Evolutionary conservation across 163 green algal species (phyloP).

Genomic region (Volvox carteri): DNA sequence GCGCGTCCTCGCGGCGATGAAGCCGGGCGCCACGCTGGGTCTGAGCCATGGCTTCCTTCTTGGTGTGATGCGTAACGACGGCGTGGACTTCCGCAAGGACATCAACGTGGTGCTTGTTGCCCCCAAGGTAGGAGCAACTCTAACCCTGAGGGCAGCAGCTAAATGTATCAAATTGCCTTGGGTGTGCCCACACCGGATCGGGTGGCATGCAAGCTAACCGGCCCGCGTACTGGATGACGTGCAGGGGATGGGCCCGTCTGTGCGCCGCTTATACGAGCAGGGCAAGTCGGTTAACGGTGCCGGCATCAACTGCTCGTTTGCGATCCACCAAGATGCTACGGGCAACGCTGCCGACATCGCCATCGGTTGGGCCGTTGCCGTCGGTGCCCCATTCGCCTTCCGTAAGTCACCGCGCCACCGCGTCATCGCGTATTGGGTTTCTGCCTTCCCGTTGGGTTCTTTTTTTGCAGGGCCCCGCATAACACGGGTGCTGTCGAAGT

Average conservation of each 20-base stretch:
- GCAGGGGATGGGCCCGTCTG: constrained; percentile 98
- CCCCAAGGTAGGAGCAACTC: constrained; percentile 88
- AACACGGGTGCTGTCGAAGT: too few relatives aligned
- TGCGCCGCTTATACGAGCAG: constrained; percentile 98
- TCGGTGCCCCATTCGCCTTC: constrained; percentile 98
- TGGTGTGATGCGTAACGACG: constrained; percentile 91
- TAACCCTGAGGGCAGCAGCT: too few relatives aligned
- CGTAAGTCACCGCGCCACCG: constrained; percentile 64
- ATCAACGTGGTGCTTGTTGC: constrained; percentile 99
- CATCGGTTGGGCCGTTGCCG: constrained; percentile 96
- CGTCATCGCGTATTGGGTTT: too few relatives aligned
- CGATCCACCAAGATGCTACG: constrained; percentile 98
- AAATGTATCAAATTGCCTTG: too few relatives aligned
- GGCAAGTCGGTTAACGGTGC: constrained; percentile 98
- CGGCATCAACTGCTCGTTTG: constrained; percentile 99
- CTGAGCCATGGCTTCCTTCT: constrained; percentile 99
- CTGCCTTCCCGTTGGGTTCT: too few relatives aligned
- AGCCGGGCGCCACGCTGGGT: constrained; percentile 96
- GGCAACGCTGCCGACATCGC: constrained; percentile 96
- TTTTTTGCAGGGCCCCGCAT: too few relatives aligned
- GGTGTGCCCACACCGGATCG: not conserved
- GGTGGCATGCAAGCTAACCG: too few relatives aligned
- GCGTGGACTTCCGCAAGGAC: constrained; percentile 95
- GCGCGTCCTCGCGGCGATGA: constrained; percentile 96
- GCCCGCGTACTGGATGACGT: too few relatives aligned